phyloP scores from a whole-genome alignment of 495 filamentous ascomycete species.

The Penicillium diatomitis region DNA sequence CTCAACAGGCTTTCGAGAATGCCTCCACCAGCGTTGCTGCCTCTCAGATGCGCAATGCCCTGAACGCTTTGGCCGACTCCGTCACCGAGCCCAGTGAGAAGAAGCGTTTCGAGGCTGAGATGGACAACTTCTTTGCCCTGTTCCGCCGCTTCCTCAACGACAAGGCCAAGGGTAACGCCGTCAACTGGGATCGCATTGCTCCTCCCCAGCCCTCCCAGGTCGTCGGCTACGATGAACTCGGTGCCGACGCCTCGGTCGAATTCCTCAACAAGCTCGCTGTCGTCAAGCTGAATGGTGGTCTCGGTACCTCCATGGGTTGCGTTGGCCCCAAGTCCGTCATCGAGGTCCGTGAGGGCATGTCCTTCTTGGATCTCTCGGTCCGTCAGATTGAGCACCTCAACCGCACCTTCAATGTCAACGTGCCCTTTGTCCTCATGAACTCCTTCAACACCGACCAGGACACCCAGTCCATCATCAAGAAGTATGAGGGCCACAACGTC shows the following conservation, averaged over 20 bases:
- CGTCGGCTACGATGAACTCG: slow-evolving; percentile 80
- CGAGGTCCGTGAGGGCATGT: slow-evolving; percentile 99
- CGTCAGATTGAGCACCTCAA: slow-evolving; percentile 99
- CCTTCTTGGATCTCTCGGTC: slow-evolving; percentile 97
- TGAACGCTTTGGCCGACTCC: slow-evolving; percentile 85
- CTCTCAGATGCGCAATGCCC: slow-evolving; percentile 95
- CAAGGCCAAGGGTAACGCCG: slow-evolving; percentile 91
- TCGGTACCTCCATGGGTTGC: slow-evolving; percentile 99
- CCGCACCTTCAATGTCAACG: slow-evolving; percentile 92
- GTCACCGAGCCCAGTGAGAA: slow-evolving; percentile 75
- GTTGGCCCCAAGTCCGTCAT: slow-evolving; percentile 99
- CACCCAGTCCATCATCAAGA: slow-evolving; percentile 99
- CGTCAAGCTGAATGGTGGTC: slow-evolving; percentile 97
- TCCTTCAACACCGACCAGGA: slow-evolving; percentile 99
- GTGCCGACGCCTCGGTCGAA: slow-evolving; percentile 76
- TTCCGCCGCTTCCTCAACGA: slow-evolving; percentile 98
- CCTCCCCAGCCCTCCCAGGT: slow-evolving; percentile 88
- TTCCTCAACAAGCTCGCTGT: slow-evolving; percentile 98
- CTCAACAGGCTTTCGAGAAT: slow-evolving; percentile 88
- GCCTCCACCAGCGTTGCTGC: slow-evolving; percentile 96
- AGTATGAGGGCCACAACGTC: slow-evolving; percentile 99
- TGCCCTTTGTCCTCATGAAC: slow-evolving; percentile 99
- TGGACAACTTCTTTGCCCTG: slow-evolving; percentile 99
- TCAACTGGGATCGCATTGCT: slow-evolving; percentile 94
- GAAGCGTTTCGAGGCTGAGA: slow-evolving; percentile 95